Conservation (phyloP, 306 rosid genomes). For the Styphnolobium japonicum region DNA sequence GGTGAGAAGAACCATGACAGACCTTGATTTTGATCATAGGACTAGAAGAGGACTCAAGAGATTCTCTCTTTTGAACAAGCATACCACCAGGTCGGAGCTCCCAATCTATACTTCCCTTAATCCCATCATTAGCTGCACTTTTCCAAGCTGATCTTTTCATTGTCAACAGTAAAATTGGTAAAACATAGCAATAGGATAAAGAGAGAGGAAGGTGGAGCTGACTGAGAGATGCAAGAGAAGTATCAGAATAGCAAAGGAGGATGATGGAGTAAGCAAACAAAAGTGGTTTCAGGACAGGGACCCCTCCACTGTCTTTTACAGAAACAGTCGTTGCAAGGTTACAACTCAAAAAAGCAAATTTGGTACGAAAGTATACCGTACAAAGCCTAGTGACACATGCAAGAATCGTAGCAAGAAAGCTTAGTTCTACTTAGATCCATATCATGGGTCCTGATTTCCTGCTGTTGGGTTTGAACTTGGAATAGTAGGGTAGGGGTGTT, state of each 20-base stretch:
- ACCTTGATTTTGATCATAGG: slow-evolving; percentile 59
- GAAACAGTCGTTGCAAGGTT: slow-evolving; percentile 50
- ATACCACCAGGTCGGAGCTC: slow-evolving; percentile 76
- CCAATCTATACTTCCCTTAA: slow-evolving; percentile 53
- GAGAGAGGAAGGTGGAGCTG: slow-evolving; percentile 32
- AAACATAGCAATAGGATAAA: slow-evolving; percentile 21
- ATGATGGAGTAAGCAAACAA: slow-evolving; percentile 48
- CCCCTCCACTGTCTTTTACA: slow-evolving; percentile 37
- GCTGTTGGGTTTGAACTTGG: background rate
- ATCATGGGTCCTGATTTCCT: background rate
- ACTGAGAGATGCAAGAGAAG: slow-evolving; percentile 27
- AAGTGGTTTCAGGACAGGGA: slow-evolving; percentile 42
- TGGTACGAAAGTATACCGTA: slow-evolving; percentile 13
- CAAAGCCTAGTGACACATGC: background rate
- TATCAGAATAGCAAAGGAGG: slow-evolving; percentile 19
- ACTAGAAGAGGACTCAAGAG: slow-evolving; percentile 39
- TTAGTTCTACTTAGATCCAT: background rate
- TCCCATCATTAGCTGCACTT: slow-evolving; percentile 23
- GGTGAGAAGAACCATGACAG: slow-evolving; percentile 58
- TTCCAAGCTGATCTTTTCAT: slow-evolving; percentile 52
- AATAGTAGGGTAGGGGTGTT: background rate
- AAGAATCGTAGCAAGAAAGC: background rate
- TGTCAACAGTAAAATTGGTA: slow-evolving; percentile 33
- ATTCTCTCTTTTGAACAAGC: slow-evolving; percentile 73
- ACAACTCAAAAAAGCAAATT: slow-evolving; percentile 14